These are phyloP conservation scores for Pyrus bretschneideri DNA, from an alignment of 306 rosid species.

Conservation along the genomic window DNA sequence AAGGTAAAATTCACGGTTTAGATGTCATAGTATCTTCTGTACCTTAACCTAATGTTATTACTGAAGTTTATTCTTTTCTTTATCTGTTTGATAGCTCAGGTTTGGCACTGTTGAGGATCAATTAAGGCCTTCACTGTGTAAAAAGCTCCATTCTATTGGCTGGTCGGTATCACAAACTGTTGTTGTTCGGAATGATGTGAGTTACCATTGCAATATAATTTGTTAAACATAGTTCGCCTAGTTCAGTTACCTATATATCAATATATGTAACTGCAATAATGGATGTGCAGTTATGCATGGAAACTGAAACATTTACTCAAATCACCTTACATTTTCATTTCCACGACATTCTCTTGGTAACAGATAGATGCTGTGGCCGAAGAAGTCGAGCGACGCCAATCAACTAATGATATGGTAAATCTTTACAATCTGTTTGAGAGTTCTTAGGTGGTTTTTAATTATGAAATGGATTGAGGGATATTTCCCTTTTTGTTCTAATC, in stretches of 20 bases:
- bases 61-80: constrained; percentile 38
- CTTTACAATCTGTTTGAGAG: not conserved
- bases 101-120: constrained; percentile 88
- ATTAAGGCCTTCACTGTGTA: constrained; percentile 64
- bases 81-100: constrained; percentile 92
- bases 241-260: not conserved
- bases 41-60: constrained; percentile 22
- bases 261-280: not conserved
- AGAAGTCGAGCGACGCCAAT: constrained; percentile 69
- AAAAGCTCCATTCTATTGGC: constrained; percentile 71
- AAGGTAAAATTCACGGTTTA: not conserved
- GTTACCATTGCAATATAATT: constrained; percentile 19
- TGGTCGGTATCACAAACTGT: constrained; percentile 68
- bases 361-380: constrained; percentile 95
- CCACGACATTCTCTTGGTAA: constrained; percentile 11
- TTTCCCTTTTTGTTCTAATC: constrained; percentile 6
- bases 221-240: not conserved
- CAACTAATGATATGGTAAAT: constrained; percentile 69
- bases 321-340: constrained; percentile 14
- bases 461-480: not conserved
- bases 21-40: constrained; percentile 4
- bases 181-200: constrained; percentile 73
- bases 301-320: constrained; percentile 1
- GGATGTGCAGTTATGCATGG: not conserved
- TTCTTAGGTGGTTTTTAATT: constrained; percentile 11